These are phyloP conservation scores for Mucor saturninus DNA, from an alignment of 371 early-diverging fungal species.

Conservation along the genomic window DNA sequence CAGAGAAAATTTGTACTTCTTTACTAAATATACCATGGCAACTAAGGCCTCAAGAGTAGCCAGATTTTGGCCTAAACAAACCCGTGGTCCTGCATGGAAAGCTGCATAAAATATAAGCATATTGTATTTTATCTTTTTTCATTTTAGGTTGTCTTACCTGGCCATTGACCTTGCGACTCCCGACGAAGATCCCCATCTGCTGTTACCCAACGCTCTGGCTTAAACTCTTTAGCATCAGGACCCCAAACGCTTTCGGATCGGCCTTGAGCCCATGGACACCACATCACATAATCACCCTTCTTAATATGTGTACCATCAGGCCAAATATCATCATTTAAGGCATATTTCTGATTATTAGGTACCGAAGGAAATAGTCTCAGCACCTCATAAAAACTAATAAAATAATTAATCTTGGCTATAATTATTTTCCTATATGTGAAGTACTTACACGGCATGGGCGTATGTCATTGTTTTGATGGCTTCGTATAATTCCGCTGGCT, in stretches of 20 bases:
- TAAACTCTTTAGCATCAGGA: constrained; percentile 57
- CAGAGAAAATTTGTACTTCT: constrained; percentile 44
- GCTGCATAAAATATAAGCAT: constrained; percentile 13
- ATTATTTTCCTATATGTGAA: too few species aligned
- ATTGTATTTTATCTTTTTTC: background rate
- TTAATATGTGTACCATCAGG: constrained; percentile 71
- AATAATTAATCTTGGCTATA: background rate
- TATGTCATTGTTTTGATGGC: constrained; percentile 57
- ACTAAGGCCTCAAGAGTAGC: constrained; percentile 54
- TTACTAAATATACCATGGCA: constrained; percentile 41
- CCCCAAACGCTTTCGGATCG: constrained; percentile 64
- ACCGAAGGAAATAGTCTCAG: constrained; percentile 75
- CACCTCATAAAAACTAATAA: constrained; percentile 54
- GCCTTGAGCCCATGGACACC: constrained; percentile 63
- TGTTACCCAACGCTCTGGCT: constrained; percentile 68
- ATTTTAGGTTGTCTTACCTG: constrained; percentile 3
- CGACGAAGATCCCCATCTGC: constrained; percentile 39
- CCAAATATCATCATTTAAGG: constrained; percentile 65
- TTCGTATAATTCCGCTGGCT: constrained; percentile 46
- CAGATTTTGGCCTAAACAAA: constrained; percentile 64
- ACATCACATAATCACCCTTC: constrained; percentile 58
- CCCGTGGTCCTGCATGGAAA: constrained; percentile 74
- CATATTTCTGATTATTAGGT: constrained; percentile 68
- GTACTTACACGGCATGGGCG: constrained; percentile 54
- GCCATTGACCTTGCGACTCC: constrained; percentile 50